Base-by-base conservation (phyloP, 345 rosid species). In the Euphorbia lathyris region DNA sequence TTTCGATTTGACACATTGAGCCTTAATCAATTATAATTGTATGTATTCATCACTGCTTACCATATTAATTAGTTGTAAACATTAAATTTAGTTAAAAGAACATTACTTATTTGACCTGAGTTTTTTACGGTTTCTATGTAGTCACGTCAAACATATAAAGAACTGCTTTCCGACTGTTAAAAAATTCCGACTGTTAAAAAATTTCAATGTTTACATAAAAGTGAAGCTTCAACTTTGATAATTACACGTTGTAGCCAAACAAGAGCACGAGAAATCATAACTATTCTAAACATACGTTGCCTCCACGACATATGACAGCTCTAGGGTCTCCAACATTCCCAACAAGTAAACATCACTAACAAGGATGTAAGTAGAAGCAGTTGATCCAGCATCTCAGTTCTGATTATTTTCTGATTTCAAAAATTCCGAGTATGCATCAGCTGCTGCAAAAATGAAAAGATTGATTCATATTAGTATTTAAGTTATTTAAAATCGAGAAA, bases 341-440 rank as follows among this genome's bases (percentile, higher is more conserved):
- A 74, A 94, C 97, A 42, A 94, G 91, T 77, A 94, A 78, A 63
- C 98, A 68, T 90, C 86, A 64, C 98, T 97, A 64, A 94, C 92
- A 6, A 95, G 88, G 70, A 96, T 81, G 66, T 98, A 98, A 14
- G 99, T 95, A 58, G 99, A 95, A 40, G 99, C 99, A 52, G 98
- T 96, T 63, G 99, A 96, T 77, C 99, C 99, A 77, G 99, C 99
- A 89, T 96, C 99, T 68, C 98, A 76, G 66, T 89, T 87, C 88
- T 92, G 99, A 76, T 75, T 89, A 73, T 88, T 86, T 80, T 96
- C 99, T 26, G 94, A 90, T 72, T 90, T 90, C 71, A 96, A 83
- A 78, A 92, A 87, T 82, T 96, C 99, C 0, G 92, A 77, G 83
- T 89, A 96, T 74, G 99, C 92, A 72, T 96, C 99, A 81, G 91